These are phyloP conservation scores for Melaleuca quinquenervia DNA, from an alignment of 345 rosid genomes.

Conservation along the genomic window DNA sequence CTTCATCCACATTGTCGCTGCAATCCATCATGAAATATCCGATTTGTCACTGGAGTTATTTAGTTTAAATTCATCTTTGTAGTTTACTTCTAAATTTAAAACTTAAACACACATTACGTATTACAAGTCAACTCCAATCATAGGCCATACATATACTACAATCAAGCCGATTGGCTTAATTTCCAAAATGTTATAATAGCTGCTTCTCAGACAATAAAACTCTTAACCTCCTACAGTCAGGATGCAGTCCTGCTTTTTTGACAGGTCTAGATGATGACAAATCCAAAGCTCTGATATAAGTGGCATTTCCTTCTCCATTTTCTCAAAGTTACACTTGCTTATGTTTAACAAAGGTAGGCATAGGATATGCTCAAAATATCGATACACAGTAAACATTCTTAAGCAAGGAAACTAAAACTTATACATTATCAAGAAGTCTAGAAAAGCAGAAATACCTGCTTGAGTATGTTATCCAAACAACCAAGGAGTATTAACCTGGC, in stretches of 20 bases:
- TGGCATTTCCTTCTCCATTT: neutral
- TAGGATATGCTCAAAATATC: neutral
- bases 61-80: neutral
- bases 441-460: slow-evolving; percentile 37
- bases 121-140: neutral
- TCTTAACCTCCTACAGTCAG: neutral
- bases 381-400: neutral
- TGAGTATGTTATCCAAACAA: slow-evolving; percentile 33
- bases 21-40: neutral
- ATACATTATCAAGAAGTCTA: neutral
- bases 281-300: neutral
- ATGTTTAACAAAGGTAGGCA: neutral
- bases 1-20: neutral
- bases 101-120: neutral
- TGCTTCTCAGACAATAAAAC: neutral
- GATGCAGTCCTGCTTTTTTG: neutral
- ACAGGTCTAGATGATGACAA: neutral
- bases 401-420: neutral
- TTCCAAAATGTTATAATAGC: neutral
- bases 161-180: neutral
- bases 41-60: neutral
- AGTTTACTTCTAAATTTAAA: neutral
- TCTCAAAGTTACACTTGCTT: neutral
- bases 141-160: neutral
- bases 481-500: slow-evolving; percentile 33